phyloP scores from a whole-genome alignment of 179 eudicot genomes.

The Nepenthes alata region DNA sequence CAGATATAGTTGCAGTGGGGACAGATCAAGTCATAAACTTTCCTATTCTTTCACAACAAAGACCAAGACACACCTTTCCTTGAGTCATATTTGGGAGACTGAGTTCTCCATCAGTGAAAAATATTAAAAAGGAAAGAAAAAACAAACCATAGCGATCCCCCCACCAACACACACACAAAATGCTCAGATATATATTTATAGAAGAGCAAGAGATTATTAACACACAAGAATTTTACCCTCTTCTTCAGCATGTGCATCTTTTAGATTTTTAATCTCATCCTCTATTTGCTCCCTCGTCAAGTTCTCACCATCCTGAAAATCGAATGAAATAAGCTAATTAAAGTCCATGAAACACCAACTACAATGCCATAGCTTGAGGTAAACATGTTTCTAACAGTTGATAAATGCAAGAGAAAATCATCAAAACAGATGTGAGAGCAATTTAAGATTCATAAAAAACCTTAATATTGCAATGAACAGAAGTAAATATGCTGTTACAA shows the following conservation, averaged over 20 bases:
- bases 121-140: no score
- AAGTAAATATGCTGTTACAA: no score
- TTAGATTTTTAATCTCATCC: constrained; percentile 70
- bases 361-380: background rate
- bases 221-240: constrained; percentile 42
- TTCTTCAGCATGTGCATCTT: constrained; percentile 92
- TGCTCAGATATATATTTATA: no score
- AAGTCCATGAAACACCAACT: background rate
- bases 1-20: no score
- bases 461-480: no score
- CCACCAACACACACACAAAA: no score
- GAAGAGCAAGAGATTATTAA: background rate
- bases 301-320: constrained; percentile 62
- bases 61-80: no score
- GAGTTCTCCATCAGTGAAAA: no score
- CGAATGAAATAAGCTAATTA: constrained; percentile 6
- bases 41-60: no score
- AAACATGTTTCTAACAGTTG: background rate
- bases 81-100: no score
- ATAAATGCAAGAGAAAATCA: background rate
- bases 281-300: constrained; percentile 91
- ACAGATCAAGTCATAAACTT: no score
- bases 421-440: background rate
- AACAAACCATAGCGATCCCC: no score
- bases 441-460: background rate